Conservation (phyloP, 345 rosid genomes). For the Alliaria petiolata region DNA sequence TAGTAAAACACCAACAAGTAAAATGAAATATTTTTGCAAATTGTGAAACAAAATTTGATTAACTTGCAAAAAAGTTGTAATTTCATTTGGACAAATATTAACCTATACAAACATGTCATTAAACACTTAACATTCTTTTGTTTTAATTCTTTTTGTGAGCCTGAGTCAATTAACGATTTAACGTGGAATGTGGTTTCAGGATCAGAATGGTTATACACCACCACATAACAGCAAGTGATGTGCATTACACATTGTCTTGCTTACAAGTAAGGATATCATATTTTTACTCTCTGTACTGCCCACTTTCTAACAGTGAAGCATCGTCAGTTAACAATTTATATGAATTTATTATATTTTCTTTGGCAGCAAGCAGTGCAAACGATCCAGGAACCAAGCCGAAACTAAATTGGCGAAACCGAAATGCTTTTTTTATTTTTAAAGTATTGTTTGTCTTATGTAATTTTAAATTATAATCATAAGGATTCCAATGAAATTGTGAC, state of each 20-base stretch:
- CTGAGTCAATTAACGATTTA: background rate
- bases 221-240: slow-evolving; percentile 77
- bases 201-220: slow-evolving; percentile 78
- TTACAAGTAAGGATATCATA: slow-evolving; percentile 46
- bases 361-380: slow-evolving; percentile 31
- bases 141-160: background rate
- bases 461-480: background rate
- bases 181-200: slow-evolving; percentile 33
- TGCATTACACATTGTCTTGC: slow-evolving; percentile 69
- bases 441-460: background rate
- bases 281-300: too few relatives aligned
- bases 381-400: slow-evolving; percentile 20
- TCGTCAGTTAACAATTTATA: background rate
- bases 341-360: background rate
- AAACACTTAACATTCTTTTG: background rate
- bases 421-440: background rate
- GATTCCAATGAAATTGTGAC: slow-evolving; percentile 1
- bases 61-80: too few relatives aligned
- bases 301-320: background rate
- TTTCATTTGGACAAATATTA: too few relatives aligned
- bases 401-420: background rate
- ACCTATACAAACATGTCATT: too few relatives aligned
- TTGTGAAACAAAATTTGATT: too few relatives aligned
- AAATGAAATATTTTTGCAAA: too few relatives aligned
- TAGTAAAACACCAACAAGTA: too few relatives aligned